A percentile compares a stretch with the other conserved stretches of the same genome.
Evolutionary conservation across 345 rosid genomes (phyloP).

Genomic region (Aquilaria malaccensis): DNA sequence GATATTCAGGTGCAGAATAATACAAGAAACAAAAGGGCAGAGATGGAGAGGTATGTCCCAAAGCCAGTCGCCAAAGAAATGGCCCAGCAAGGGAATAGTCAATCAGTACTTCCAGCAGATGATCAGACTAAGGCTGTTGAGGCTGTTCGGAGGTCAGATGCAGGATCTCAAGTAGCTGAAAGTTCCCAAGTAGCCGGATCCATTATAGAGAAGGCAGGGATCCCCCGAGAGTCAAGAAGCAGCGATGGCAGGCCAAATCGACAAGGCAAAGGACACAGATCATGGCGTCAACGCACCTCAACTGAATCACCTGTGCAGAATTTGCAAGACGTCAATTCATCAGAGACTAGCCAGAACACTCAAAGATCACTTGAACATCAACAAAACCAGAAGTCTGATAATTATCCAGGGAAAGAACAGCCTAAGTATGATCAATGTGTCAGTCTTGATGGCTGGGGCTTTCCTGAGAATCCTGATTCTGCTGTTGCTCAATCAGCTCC

Average conservation of each 20-base stretch:
- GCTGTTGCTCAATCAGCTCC: slow-evolving; percentile 20
- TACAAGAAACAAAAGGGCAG: slow-evolving; percentile 74
- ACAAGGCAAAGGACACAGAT: slow-evolving; percentile 53
- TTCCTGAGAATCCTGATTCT: slow-evolving; percentile 37
- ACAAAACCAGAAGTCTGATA: slow-evolving; percentile 30
- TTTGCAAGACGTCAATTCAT: slow-evolving; percentile 26
- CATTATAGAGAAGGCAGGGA: slow-evolving; percentile 30
- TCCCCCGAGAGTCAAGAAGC: slow-evolving; percentile 32
- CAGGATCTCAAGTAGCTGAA: slow-evolving; percentile 31
- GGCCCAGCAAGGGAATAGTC: slow-evolving; percentile 57
- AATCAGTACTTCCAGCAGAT: slow-evolving; percentile 25
- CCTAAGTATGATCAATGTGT: slow-evolving; percentile 38
- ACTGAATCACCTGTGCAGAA: slow-evolving; percentile 33
- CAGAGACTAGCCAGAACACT: slow-evolving; percentile 28
- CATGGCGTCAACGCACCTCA: slow-evolving; percentile 64
- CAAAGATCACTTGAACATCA: slow-evolving; percentile 39
- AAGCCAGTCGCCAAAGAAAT: slow-evolving; percentile 89
- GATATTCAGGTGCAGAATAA: slow-evolving; percentile 48
- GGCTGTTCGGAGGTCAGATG: slow-evolving; percentile 20
- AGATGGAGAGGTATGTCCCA: slow-evolving; percentile 82
- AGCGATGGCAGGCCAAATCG: slow-evolving; percentile 53
- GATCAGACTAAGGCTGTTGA: slow-evolving; percentile 26
- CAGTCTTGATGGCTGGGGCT: slow-evolving; percentile 48
- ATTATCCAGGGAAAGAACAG: slow-evolving; percentile 35
- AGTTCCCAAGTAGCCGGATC: slow-evolving; percentile 27